Evolutionary conservation across 2,329 filamentous ascomycete species (phyloP).

Genomic region (Xylaria sp.): DNA sequence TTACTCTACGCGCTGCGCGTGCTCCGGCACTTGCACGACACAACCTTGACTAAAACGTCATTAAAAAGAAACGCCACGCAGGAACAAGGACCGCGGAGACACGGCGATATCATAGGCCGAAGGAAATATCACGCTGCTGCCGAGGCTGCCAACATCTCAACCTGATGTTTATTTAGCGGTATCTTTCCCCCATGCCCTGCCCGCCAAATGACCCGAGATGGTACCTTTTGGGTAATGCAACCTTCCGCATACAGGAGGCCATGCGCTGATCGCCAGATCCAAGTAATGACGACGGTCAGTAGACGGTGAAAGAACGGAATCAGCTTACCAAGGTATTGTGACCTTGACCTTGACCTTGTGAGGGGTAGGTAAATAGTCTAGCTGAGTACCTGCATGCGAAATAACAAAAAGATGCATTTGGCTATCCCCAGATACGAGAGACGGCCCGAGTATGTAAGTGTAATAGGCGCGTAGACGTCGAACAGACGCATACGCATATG

Average conservation of each 20-base stretch:
- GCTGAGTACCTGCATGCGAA: neutral
- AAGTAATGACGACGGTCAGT: slow-evolving; percentile 25
- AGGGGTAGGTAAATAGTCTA: slow-evolving; percentile 24
- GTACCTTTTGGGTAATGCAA: slow-evolving; percentile 31
- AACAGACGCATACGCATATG: neutral
- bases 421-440: neutral
- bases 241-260: slow-evolving; percentile 35
- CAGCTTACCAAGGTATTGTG: slow-evolving; percentile 23
- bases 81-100: slow-evolving; percentile 9
- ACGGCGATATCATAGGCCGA: slow-evolving; percentile 24
- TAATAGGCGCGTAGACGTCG: neutral
- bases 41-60: slow-evolving; percentile 23
- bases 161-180: neutral
- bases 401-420: slow-evolving; percentile 4
- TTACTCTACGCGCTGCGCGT: slow-evolving; percentile 26
- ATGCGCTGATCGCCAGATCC: slow-evolving; percentile 32
- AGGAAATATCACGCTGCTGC: slow-evolving; percentile 18
- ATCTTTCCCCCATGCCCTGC: neutral
- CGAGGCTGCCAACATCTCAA: slow-evolving; percentile 14
- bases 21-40: slow-evolving; percentile 31
- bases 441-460: neutral
- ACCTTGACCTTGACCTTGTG: slow-evolving; percentile 19
- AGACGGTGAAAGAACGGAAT: slow-evolving; percentile 21
- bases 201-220: slow-evolving; percentile 34
- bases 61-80: slow-evolving; percentile 19